Base-by-base conservation (phyloP, 2,329 filamentous ascomycete genomes). In the Venturia pyrina region DNA sequence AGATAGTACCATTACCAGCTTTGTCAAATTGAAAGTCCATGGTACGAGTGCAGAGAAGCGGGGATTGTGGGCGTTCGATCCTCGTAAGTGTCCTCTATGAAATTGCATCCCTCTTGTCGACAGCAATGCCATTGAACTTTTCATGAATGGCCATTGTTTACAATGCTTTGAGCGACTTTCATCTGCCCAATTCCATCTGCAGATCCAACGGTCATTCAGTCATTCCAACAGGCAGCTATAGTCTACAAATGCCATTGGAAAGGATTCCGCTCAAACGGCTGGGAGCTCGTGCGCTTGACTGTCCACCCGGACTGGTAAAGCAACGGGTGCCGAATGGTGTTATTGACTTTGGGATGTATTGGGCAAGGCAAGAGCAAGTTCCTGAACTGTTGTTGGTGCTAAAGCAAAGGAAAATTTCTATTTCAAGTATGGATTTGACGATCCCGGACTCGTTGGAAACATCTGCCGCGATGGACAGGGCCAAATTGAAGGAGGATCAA, bases 361-460 rank as follows among this genome's bases (percentile, higher is more conserved):
- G 70, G 76, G 0, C 69, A 72, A 46, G 76, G 78, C 0, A 69
- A 17, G 78, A 80, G 11, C 72, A 71, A 0, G 68, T 80, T 24
- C 72, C 72, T 65, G 74, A 24, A 78, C 75, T 21, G 76, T 81
- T 0, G 71, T 78, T 19, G 73, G 74, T 59, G 75, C 76, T 3
- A 68, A 74, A 4, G 75, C 73, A 1, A 79, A 75, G 24, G 77
- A 79, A 21, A 69, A 62, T 0, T 82, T 81, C 64, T 81, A 79
- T 66, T 66, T 71, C 40, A 70, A 68, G 15, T 73, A 71, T 66
- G 75, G 76, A 3, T 78, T 76, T 66, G 73, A 73, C n/a, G 71
- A 73, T 59, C 60, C 70, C 6, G 50, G 24, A 32, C 3, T 11
- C 11, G 70, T 74, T 2, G 75, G 75, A 3, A 72, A 70, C 59